phyloP scores from a whole-genome alignment of 176 grass and related monocot species.

The Luzula sylvatica region DNA sequence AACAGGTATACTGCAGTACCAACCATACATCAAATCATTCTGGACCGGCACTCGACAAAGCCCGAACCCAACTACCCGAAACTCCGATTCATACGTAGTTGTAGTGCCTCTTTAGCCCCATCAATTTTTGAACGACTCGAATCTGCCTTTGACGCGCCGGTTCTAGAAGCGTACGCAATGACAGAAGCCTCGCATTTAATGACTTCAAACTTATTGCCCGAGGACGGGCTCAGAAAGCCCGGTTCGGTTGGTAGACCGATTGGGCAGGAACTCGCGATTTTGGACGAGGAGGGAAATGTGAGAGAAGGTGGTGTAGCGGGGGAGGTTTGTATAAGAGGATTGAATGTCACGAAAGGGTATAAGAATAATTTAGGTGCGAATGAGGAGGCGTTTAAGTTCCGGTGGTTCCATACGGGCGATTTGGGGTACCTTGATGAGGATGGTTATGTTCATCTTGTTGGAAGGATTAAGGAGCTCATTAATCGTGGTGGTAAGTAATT shows the following conservation, averaged over 20 bases:
- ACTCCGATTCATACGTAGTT: constrained; percentile 87
- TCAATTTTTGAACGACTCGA: constrained; percentile 55
- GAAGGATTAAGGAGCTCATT: constrained; percentile 95
- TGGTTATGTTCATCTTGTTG: constrained; percentile 56
- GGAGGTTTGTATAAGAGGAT: constrained; percentile 77
- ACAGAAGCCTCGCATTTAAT: constrained; percentile 85
- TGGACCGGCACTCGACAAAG: constrained; percentile 44
- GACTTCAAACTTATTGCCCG: constrained; percentile 64
- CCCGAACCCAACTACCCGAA: constrained; percentile 31
- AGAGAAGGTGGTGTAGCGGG: constrained; percentile 19
- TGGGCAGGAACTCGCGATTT: constrained; percentile 59
- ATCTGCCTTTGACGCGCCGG: constrained; percentile 45
- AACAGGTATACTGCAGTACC: constrained; percentile 64
- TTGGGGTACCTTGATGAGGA: constrained; percentile 48
- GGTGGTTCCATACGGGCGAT: constrained; percentile 97
- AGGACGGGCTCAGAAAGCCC: constrained; percentile 39
- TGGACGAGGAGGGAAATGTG: constrained; percentile 42
- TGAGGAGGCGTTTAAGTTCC: constrained; percentile 49
- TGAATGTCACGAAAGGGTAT: constrained; percentile 67
- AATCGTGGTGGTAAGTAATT: constrained; percentile 60
- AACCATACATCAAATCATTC: constrained; percentile 91
- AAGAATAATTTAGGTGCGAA: constrained; percentile 51
- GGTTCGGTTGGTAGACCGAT: constrained; percentile 56
- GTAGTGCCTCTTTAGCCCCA: constrained; percentile 86
- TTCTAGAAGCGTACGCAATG: constrained; percentile 95